Percentiles rank a stretch among this genome's conserved stretches.
Evolutionary conservation across 208 protist species (phyloP).

Genomic region (Trypanosoma cruzi): DNA sequence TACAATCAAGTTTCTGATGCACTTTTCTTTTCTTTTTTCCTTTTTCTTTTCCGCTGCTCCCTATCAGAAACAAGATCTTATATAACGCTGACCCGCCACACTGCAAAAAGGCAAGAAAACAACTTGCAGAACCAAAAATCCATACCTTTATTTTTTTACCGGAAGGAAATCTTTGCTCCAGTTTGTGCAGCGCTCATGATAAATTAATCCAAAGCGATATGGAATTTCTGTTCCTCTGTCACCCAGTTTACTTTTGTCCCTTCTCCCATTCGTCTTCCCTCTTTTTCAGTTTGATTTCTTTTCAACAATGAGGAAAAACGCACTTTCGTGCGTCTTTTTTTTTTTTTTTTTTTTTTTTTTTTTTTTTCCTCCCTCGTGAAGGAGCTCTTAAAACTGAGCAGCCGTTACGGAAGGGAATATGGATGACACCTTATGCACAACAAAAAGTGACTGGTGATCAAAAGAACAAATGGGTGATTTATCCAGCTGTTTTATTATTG

Average conservation of each 20-base stretch:
- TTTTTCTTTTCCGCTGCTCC: neutral
- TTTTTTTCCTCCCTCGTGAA: too few relatives aligned
- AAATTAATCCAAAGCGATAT: too few relatives aligned
- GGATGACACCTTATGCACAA: neutral
- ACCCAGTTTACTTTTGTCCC: neutral
- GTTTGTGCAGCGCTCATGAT: too few relatives aligned
- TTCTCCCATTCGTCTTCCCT: too few relatives aligned
- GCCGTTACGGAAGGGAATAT: neutral
- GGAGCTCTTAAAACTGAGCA: neutral
- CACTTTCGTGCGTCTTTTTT: neutral
- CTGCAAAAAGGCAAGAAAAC: too few relatives aligned
- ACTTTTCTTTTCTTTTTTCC: conserved; percentile 6
- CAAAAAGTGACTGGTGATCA: neutral
- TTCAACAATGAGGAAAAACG: neutral
- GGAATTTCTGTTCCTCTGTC: too few relatives aligned
- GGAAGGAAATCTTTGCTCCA: too few relatives aligned
- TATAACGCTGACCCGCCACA: neutral
- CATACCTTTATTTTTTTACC: too few relatives aligned
- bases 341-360: too few relatives aligned
- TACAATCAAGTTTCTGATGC: neutral
- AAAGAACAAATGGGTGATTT: neutral
- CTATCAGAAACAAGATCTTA: neutral
- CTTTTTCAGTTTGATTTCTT: neutral
- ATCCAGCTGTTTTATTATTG: neutral
- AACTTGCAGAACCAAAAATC: too few relatives aligned